Evolutionary conservation across 1,284 basidiomycete genomes (phyloP).

Genomic region (Serendipita sp.): DNA sequence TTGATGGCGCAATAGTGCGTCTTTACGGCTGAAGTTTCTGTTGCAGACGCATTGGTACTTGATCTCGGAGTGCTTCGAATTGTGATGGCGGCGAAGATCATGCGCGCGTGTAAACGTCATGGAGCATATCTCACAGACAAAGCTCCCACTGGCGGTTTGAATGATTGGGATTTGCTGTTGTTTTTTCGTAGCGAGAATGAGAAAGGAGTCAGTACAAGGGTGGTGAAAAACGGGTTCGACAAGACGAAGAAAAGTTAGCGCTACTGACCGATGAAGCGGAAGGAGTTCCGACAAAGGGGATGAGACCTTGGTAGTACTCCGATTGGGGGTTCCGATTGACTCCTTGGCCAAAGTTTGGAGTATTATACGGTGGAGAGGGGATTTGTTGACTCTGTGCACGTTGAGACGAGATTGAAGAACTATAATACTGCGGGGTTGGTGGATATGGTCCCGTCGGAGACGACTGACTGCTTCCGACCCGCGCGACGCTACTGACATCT

Average conservation of each 20-base stretch:
- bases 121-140: slow-evolving; percentile 60
- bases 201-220: neutral
- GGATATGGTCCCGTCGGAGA: neutral
- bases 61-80: slow-evolving; percentile 27
- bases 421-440: neutral
- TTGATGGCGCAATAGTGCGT: slow-evolving; percentile 69
- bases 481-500: neutral
- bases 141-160: slow-evolving; percentile 55
- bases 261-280: neutral
- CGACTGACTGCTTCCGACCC: neutral
- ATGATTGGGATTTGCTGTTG: slow-evolving; percentile 27
- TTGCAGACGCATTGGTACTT: slow-evolving; percentile 66
- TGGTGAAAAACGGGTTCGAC: neutral
- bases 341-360: neutral
- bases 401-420: neutral
- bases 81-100: slow-evolving; percentile 60
- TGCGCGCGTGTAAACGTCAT: slow-evolving; percentile 70
- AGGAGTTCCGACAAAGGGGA: neutral
- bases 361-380: neutral
- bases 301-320: neutral
- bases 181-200: neutral
- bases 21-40: slow-evolving; percentile 71
- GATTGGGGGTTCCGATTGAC: neutral
- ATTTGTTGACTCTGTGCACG: neutral
- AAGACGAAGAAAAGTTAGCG: neutral